These are phyloP conservation scores for Mortierella sp. DNA, from an alignment of 371 early-diverging fungal species.

Conservation along the genomic window DNA sequence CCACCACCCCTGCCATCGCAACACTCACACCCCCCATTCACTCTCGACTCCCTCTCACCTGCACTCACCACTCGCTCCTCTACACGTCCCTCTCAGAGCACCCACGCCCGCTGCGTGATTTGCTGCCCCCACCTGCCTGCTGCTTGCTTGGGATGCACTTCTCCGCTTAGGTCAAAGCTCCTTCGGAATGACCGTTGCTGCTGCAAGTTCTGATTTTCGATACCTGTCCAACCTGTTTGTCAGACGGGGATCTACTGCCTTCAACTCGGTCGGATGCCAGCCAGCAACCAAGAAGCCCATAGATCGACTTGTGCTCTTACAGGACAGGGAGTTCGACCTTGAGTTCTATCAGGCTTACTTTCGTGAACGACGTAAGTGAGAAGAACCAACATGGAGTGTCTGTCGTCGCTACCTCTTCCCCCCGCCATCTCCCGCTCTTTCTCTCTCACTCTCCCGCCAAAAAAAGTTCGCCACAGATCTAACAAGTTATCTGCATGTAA, in stretches of 20 bases:
- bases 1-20: too few relatives aligned
- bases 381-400: too few relatives aligned
- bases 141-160: constrained; percentile 19
- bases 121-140: too few relatives aligned
- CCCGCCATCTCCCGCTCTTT: too few relatives aligned
- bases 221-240: constrained; percentile 16
- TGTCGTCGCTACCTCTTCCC: too few relatives aligned
- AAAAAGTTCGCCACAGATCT: too few relatives aligned
- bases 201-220: constrained; percentile 28
- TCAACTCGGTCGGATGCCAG: neutral
- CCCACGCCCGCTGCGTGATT: neutral
- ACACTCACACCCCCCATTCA: too few relatives aligned
- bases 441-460: too few relatives aligned
- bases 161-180: neutral
- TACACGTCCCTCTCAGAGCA: neutral
- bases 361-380: constrained; percentile 28
- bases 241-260: constrained; percentile 12
- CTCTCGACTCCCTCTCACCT: too few relatives aligned
- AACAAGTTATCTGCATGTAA: too few relatives aligned
- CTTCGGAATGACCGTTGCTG: constrained; percentile 37
- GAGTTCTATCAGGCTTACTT: constrained; percentile 29
- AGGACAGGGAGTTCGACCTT: constrained; percentile 46
- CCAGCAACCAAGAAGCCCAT: neutral
- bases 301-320: constrained; percentile 23
- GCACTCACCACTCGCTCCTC: neutral